Evolutionary conservation across 2,329 filamentous ascomycete genomes (phyloP).

Genomic region (Coccinonectria pachysandricola): DNA sequence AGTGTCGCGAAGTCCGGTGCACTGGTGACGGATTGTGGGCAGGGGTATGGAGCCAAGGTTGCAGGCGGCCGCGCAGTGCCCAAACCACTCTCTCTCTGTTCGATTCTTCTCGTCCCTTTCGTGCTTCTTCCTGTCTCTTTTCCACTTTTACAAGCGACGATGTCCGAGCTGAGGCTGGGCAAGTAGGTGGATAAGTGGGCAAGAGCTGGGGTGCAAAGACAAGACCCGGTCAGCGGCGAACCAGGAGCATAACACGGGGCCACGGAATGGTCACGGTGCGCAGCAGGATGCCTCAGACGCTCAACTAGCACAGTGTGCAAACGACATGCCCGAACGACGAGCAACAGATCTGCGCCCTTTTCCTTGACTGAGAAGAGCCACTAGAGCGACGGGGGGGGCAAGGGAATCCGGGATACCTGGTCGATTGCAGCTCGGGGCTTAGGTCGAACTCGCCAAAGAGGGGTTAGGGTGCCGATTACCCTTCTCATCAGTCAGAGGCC

Average conservation of each 20-base stretch:
- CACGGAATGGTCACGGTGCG: slow-evolving; percentile 17
- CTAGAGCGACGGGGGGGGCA: slow-evolving; percentile 7
- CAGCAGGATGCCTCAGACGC: slow-evolving; percentile 6
- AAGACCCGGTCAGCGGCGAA: slow-evolving; percentile 9
- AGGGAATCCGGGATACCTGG: slow-evolving; percentile 17
- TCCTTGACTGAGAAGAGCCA: slow-evolving; percentile 10
- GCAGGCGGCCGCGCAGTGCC: too few species aligned
- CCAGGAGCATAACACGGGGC: slow-evolving; percentile 13
- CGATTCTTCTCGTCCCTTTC: too few species aligned
- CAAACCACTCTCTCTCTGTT: too few species aligned
- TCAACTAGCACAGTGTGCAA: slow-evolving; percentile 15
- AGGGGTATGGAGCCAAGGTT: background rate
- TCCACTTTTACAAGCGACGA: too few species aligned
- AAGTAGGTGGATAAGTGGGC: too few species aligned
- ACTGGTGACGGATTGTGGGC: slow-evolving; percentile 10
- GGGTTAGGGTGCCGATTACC: slow-evolving; percentile 21
- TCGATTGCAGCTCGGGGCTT: slow-evolving; percentile 19
- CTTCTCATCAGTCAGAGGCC: slow-evolving; percentile 16
- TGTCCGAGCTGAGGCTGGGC: slow-evolving; percentile 7
- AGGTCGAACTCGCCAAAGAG: slow-evolving; percentile 16
- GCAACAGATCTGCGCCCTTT: slow-evolving; percentile 24
- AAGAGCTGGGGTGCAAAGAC: too few species aligned
- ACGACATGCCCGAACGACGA: slow-evolving; percentile 10
- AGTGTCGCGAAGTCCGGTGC: slow-evolving; percentile 15
- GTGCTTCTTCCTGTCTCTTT: too few species aligned